Conservation (phyloP, 2,329 filamentous ascomycete genomes). For the Colletotrichum orchidophilum region DNA sequence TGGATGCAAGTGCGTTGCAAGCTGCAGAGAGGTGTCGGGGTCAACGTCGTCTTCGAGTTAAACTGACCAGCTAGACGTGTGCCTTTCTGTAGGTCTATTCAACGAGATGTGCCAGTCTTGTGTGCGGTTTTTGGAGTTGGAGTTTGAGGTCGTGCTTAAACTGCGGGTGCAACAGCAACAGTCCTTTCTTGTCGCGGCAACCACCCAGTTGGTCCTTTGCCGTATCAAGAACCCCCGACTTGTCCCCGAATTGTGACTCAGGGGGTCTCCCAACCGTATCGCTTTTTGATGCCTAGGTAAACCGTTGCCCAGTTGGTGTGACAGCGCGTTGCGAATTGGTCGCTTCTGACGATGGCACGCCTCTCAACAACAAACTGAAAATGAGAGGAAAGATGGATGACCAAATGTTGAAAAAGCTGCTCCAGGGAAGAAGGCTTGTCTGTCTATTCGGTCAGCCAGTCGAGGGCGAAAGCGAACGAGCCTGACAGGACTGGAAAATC, state of each 20-base stretch:
- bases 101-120: conserved; percentile 28
- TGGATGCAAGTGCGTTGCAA: conserved; percentile 36
- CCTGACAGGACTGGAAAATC: conserved; percentile 16
- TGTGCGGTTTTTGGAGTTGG: conserved; percentile 11
- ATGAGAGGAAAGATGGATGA: conserved; percentile 17
- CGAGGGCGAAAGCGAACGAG: conserved; percentile 8
- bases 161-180: conserved; percentile 25
- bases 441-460: conserved; percentile 24
- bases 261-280: not conserved
- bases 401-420: not conserved
- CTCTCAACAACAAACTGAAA: not conserved
- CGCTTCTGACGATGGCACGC: not conserved
- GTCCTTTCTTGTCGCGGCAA: conserved; percentile 10
- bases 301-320: not conserved
- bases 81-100: conserved; percentile 38
- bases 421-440: conserved; percentile 9
- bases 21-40: conserved; percentile 38
- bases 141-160: conserved; percentile 2
- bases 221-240: conserved; percentile 12
- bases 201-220: conserved; percentile 23
- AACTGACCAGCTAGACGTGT: conserved; percentile 4
- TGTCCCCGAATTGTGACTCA: not conserved
- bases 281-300: not conserved
- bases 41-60: conserved; percentile 31
- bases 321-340: not conserved